Conservation (phyloP, 2,329 filamentous ascomycete genomes). For the Ophiostoma sp. region DNA sequence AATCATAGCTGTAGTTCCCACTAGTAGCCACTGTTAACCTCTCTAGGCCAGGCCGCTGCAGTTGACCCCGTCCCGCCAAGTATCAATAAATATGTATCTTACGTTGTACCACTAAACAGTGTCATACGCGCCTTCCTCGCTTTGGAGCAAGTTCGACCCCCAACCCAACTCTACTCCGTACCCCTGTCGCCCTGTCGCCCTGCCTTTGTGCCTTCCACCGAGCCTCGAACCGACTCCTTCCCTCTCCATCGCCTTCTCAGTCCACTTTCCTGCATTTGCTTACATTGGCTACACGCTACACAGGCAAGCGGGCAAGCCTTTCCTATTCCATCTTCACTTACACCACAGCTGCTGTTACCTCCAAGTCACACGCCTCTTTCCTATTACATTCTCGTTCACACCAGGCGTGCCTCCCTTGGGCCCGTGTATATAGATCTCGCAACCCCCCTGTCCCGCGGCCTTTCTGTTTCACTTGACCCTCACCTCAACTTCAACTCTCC, state of each 20-base stretch:
- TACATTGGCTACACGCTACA: background rate
- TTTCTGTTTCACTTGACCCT: slow-evolving; percentile 1
- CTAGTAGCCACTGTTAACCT: slow-evolving; percentile 11
- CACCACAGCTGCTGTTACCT: slow-evolving; percentile 7
- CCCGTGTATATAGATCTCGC: slow-evolving; percentile 1
- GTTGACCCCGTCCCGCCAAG: slow-evolving; percentile 17
- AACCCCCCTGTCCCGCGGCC: background rate
- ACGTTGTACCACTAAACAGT: slow-evolving; percentile 11
- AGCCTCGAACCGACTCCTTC: slow-evolving; percentile 11
- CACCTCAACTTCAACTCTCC: slow-evolving; percentile 3
- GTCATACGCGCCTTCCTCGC: slow-evolving; percentile 13
- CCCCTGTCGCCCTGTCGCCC: background rate
- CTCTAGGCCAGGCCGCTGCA: slow-evolving; percentile 1
- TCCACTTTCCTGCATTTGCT: slow-evolving; percentile 10
- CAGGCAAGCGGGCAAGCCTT: background rate
- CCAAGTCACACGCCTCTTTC: background rate
- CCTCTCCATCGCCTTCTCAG: slow-evolving; percentile 4
- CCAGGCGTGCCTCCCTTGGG: background rate
- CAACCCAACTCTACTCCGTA: slow-evolving; percentile 3
- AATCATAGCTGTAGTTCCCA: slow-evolving; percentile 7
- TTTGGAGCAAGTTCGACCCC: background rate
- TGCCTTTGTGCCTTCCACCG: background rate
- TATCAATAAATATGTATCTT: background rate
- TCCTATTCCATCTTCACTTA: background rate
- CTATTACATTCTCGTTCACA: slow-evolving; percentile 1